A percentile compares a stretch with the other conserved stretches of the same genome.
These are phyloP conservation scores for Aquilaria agallochum DNA, from an alignment of 441 rosid species.

Conservation along the genomic window DNA sequence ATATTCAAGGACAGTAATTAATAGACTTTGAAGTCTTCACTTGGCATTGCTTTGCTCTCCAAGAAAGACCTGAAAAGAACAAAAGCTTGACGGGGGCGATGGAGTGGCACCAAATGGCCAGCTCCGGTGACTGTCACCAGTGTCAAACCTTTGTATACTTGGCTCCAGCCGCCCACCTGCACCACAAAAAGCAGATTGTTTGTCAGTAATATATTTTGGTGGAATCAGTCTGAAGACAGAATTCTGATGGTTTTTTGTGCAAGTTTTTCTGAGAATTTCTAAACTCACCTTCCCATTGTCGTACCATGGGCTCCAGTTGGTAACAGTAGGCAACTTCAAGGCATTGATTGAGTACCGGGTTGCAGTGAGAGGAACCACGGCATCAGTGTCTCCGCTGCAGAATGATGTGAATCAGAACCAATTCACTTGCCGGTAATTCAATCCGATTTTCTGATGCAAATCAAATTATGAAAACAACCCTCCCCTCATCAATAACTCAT, in stretches of 20 bases:
- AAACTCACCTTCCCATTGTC: conserved; percentile 57
- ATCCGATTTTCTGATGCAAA: too few species aligned
- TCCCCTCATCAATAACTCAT: too few species aligned
- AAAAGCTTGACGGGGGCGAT: conserved; percentile 73
- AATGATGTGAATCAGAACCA: conserved; percentile 18
- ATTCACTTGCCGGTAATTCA: not conserved
- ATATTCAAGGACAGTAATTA: conserved; percentile 12
- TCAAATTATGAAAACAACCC: too few species aligned
- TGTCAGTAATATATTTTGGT: not conserved
- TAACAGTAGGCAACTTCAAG: conserved; percentile 59
- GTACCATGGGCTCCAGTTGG: conserved; percentile 90
- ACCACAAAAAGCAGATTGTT: not conserved
- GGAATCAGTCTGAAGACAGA: not conserved
- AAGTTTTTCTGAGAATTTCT: not conserved
- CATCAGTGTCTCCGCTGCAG: conserved; percentile 85
- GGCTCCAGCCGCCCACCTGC: conserved; percentile 98
- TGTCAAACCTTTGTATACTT: conserved; percentile 77
- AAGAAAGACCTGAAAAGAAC: conserved; percentile 81
- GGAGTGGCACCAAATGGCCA: conserved; percentile 87
- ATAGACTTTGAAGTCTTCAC: conserved; percentile 10
- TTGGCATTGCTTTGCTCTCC: conserved; percentile 67
- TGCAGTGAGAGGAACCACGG: conserved; percentile 86
- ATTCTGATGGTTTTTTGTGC: not conserved
- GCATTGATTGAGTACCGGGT: conserved; percentile 81
- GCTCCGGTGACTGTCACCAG: conserved; percentile 81